Evolutionary conservation across 2,329 filamentous ascomycete species (phyloP), one percentile per base, ranked within the genome.

Genomic region (Fusarium abutilonis): DNA sequence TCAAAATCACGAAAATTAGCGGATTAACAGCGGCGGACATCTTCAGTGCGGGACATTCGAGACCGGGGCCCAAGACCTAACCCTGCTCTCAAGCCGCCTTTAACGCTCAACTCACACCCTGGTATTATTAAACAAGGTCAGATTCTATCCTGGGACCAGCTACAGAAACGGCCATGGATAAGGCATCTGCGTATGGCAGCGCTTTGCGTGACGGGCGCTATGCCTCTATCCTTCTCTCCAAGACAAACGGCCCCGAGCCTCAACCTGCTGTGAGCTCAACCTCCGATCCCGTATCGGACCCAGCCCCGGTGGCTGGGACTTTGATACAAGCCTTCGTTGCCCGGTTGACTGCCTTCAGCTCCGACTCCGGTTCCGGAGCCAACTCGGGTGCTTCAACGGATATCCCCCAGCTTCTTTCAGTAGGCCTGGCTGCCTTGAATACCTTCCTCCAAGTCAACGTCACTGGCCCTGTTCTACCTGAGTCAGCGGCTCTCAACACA

Each of bases 391-490:
- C 46, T 36, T 28, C 40, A n/a, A 43, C 34, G 26, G 51, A 52
- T 13, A 39, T 52, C 9, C 47, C 60, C 10, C 62, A 67, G 15
- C 54, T 66, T 10, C 61, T 76, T 1, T 60, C 69, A 13, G 67
- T 77, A 23, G 75, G 70, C 6, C 48, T 76, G 8, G 76, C 76
- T 36, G 72, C 76, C 2, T 81, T 97, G 10, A 84, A 92, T 70
- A 86, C 89, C 10, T 97, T 97, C 73, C 76, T 97, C 14, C 93
- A 97, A 74, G 87, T 87, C 1, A 97, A 92, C 72, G 90, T 96
- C 50, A 97, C 93, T 4, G 93, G 93, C 0, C 93, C 93, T 1
- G 89, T 92, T 0, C 79, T 96, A n/a, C 67, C 75, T 0, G 60
- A 67, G 35, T 47, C 66, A 38, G 38, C 56, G 29, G 48, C 68